Evolutionary conservation across 2,329 filamentous ascomycete species (phyloP).

Genomic region (Fusarium staphyleae): DNA sequence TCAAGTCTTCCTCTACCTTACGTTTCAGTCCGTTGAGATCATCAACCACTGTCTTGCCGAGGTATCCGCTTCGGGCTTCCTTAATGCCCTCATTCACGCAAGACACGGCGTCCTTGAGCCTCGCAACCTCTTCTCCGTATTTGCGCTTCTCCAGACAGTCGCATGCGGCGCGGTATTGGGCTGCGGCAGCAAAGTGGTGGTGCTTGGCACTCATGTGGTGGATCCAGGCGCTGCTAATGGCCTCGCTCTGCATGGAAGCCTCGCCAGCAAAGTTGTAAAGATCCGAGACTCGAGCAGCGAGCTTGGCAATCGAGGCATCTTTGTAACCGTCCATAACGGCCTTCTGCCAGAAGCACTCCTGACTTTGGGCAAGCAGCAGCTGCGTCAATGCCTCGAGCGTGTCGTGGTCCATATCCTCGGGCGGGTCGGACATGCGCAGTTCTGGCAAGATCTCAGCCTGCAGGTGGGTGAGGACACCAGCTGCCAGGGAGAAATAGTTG

Average conservation of each 20-base stretch:
- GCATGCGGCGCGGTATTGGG: slow-evolving; percentile 89
- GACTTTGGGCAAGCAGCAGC: slow-evolving; percentile 87
- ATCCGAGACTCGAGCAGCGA: slow-evolving; percentile 89
- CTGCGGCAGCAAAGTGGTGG: slow-evolving; percentile 94
- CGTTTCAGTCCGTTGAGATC: slow-evolving; percentile 86
- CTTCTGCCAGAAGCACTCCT: slow-evolving; percentile 98
- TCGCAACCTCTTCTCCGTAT: slow-evolving; percentile 94
- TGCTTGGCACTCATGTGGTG: slow-evolving; percentile 98
- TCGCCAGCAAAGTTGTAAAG: slow-evolving; percentile 86
- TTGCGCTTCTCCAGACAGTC: slow-evolving; percentile 92
- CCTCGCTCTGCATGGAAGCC: slow-evolving; percentile 85
- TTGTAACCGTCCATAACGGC: slow-evolving; percentile 94
- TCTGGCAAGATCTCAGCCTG: slow-evolving; percentile 81
- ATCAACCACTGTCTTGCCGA: slow-evolving; percentile 81
- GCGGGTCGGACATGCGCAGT: slow-evolving; percentile 78
- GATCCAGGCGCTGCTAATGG: slow-evolving; percentile 94
- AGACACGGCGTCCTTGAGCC: slow-evolving; percentile 79
- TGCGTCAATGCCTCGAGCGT: slow-evolving; percentile 85
- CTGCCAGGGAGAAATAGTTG: slow-evolving; percentile 87
- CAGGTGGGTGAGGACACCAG: slow-evolving; percentile 82
- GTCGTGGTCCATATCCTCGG: slow-evolving; percentile 93
- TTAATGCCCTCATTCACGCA: slow-evolving; percentile 89
- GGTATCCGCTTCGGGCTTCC: slow-evolving; percentile 74
- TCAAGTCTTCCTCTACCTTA: slow-evolving; percentile 84
- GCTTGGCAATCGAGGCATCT: slow-evolving; percentile 88